A percentile compares a stretch with the other conserved stretches of the same genome.
Conservation (phyloP, 2,329 filamentous ascomycete species). For the Hypoxylon sp. region DNA sequence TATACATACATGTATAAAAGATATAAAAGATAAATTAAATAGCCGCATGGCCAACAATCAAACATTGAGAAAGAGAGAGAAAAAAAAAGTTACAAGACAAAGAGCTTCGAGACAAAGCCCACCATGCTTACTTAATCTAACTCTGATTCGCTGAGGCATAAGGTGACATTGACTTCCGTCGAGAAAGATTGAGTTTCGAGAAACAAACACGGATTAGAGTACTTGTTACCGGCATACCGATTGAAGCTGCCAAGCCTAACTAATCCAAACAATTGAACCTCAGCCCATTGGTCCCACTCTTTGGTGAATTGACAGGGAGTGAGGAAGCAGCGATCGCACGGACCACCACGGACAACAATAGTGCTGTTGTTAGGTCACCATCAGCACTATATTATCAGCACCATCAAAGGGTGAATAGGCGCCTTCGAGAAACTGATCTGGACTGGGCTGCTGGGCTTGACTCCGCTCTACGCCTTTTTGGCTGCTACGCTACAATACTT, state of each 20-base stretch:
- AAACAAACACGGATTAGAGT: conserved; percentile 1
- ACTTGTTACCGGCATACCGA: not conserved
- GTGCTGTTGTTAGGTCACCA: conserved; percentile 28
- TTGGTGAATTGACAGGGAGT: conserved; percentile 24
- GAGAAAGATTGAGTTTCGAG: conserved; percentile 1
- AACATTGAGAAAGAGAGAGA: conserved; percentile 7
- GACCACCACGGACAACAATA: conserved; percentile 21
- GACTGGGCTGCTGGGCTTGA: conserved; percentile 40
- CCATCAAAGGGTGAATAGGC: conserved; percentile 24
- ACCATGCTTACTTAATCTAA: not conserved
- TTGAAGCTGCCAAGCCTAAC: conserved; percentile 6
- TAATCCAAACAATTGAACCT: conserved; percentile 26
- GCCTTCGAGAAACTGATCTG: conserved; percentile 40
- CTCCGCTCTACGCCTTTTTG: conserved; percentile 37
- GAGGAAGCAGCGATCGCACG: conserved; percentile 19
- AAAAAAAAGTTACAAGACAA: not conserved
- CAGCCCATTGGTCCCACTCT: conserved; percentile 29
- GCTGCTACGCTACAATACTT: conserved; percentile 37
- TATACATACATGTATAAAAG: not conserved
- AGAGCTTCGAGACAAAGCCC: not conserved
- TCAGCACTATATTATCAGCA: not conserved
- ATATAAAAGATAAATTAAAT: not conserved
- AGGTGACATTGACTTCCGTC: conserved; percentile 9
- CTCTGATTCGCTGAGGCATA: not conserved
- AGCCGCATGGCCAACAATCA: not conserved